Evolutionary conservation across 257 asterid species (phyloP), one percentile per base, ranked within the genome.

Genomic region (Avicennia marina): DNA sequence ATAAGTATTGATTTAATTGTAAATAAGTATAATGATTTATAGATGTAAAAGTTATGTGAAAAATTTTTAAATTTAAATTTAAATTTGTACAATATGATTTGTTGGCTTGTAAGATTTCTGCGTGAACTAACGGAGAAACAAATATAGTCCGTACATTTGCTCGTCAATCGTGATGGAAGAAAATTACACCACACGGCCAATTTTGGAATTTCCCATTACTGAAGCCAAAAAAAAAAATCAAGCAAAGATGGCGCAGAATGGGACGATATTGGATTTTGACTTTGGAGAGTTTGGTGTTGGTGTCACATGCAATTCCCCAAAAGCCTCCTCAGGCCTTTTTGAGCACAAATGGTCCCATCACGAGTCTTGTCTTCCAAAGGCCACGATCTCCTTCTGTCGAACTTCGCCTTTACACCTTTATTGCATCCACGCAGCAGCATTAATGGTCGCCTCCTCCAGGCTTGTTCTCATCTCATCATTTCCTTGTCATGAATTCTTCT

Each of bases 241-340:
- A 40, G 50, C 53, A 46, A 44, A 63, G 58, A 45, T 32, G 43
- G 60, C 17, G n/a, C n/a, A 39, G 63, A 64, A 68, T 55, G 31
- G 25, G 66, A 42, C 32, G 25, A n/a, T 46, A 33, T 45, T 20
- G 65, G 62, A 53, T 69, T 71, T 81, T n/a, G 89, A 81, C 87
- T 81, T 79, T 45, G 20, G 22, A 19, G 42, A 8, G 77, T 65
- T 75, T 65, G 90, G 88, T 79, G 15, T 8, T 11, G 24, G 56
- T 20, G 54, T 82, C 90, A 85, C 90, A 82, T 77, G 86, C 74
- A 63, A 43, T 56, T 31, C 42, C 15, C 21, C 40, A 62, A 70
- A 49, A 43, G 21, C 62, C 66, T 47, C 27, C 64, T 43, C 52
- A 34, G 20, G 51, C 66, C 71, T 22, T 41, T 50, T 44, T 9